Evolutionary conservation across 73 alveolate genomes (phyloP).

Genomic region (Blepharisma stoltei): DNA sequence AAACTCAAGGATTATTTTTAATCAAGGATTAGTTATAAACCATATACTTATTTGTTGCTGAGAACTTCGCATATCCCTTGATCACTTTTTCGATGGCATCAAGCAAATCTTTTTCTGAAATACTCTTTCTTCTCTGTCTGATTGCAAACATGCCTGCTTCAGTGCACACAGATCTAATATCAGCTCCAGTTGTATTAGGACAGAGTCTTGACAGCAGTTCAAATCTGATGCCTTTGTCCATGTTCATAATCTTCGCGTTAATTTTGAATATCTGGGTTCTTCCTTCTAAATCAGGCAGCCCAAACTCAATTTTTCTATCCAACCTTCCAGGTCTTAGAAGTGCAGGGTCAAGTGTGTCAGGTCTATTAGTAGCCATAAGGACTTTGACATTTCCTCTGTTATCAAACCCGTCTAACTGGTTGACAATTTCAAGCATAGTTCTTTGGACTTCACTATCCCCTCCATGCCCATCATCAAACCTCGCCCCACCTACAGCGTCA

Average conservation of each 20-base stretch:
- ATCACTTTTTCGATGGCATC: constrained; percentile 86
- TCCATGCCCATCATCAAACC: constrained; percentile 72
- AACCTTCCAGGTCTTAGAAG: constrained; percentile 98
- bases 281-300: constrained; percentile 91
- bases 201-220: constrained; percentile 91
- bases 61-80: constrained; percentile 94
- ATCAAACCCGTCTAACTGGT: constrained; percentile 99
- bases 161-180: constrained; percentile 97
- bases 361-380: constrained; percentile 99
- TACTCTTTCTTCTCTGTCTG: constrained; percentile 89
- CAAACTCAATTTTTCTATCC: constrained; percentile 97
- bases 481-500: constrained; percentile 98
- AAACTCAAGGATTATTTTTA: too few species aligned
- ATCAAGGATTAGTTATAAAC: constrained; percentile 41
- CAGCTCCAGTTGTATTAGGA: constrained; percentile 98
- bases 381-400: constrained; percentile 97
- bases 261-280: constrained; percentile 91
- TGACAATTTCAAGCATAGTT: constrained; percentile 97
- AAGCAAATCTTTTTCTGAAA: constrained; percentile 76
- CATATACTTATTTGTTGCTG: constrained; percentile 65
- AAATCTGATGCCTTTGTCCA: constrained; percentile 90
- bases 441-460: constrained; percentile 85
- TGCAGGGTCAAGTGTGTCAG: constrained; percentile 99
- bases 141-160: constrained; percentile 96
- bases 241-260: constrained; percentile 90